Evolutionary conservation across 805 yeast species (phyloP), one percentile per base, ranked within the genome.

Genomic region (Metschnikowia borealis): DNA sequence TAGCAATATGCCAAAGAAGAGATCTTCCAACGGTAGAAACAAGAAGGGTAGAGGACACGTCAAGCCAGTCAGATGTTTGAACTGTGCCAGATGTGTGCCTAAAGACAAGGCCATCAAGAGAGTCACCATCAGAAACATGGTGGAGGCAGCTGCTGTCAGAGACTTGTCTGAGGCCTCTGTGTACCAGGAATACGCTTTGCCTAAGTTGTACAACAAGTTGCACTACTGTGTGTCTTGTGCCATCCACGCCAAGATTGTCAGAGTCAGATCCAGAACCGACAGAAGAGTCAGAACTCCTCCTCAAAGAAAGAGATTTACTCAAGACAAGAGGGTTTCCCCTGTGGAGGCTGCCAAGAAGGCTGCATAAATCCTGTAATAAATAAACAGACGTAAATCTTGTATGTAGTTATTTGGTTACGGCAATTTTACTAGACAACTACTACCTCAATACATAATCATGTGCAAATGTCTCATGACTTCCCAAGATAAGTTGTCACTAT

Each of bases 21-120:
- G 99, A 91, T 90, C 98, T 80, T 90, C 97, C 94, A 90, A 91
- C 97, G 99, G 99, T 86, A 92, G 99, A 85, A 94, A 94, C 95
- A 94, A 94, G 95, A 91, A 90, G 84, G 98, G 98, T 78, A 94
- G 99, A 89, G 99, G 99, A 77, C 98, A 94, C 96, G 97, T 89
- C 80, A 89, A 88, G 81, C 96, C 96, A 77, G 97, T 92, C 73
- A 91, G 99, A 87, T 94, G 99, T 85, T 87, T 90, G 74, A 94
- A 94, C 97, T 94, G 99, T 82, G 87, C 97, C 71, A 89, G 96
- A 80, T 89, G 96, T 83, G 96, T 94, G 70, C 97, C 99, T 77
- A 94, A 94, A 88, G 99, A 94, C 79, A 94, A 94, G 87, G 98
- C 99, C 79, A 94, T 94, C 89, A 94, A 94, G 94, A 89, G 99